Evolutionary conservation across 176 grass and related monocot species (phyloP).

Genomic region (Pontederia paniculata): DNA sequence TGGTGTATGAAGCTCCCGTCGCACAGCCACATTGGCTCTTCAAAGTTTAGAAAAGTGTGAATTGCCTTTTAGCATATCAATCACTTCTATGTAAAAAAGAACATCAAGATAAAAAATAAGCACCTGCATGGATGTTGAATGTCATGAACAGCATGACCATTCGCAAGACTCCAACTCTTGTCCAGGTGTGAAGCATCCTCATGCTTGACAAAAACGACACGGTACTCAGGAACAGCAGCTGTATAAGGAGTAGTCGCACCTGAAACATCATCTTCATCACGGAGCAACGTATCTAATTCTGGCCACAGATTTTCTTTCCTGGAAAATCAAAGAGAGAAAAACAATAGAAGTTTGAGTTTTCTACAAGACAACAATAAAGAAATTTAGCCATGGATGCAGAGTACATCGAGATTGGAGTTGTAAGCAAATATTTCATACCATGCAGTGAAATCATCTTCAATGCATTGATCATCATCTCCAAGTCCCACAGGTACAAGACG

Average conservation of each 20-base stretch:
- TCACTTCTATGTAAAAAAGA: neutral
- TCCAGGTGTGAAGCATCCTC: slow-evolving; percentile 47
- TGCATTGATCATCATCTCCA: slow-evolving; percentile 95
- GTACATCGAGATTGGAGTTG: too few species aligned
- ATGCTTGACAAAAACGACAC: slow-evolving; percentile 49
- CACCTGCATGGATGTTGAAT: slow-evolving; percentile 89
- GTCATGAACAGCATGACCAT: slow-evolving; percentile 76
- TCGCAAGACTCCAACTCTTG: slow-evolving; percentile 73
- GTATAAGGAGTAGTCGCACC: slow-evolving; percentile 63
- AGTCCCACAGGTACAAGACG: slow-evolving; percentile 68
- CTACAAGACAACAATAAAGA: too few species aligned
- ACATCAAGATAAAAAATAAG: neutral
- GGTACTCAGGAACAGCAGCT: slow-evolving; percentile 88
- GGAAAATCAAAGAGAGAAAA: slow-evolving; percentile 10
- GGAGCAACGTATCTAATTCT: slow-evolving; percentile 69
- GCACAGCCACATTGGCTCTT: slow-evolving; percentile 70
- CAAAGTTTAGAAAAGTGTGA: slow-evolving; percentile 3
- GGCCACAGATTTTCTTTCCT: slow-evolving; percentile 92
- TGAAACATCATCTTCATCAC: slow-evolving; percentile 59
- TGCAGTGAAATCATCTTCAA: slow-evolving; percentile 89
- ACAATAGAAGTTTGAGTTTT: too few species aligned
- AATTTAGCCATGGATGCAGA: too few species aligned
- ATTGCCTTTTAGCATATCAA: neutral
- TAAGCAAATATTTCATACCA: slow-evolving; percentile 36
- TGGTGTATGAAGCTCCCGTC: slow-evolving; percentile 71